phyloP scores from a whole-genome alignment of 2,329 filamentous ascomycete species.

The Cadophora gregata region DNA sequence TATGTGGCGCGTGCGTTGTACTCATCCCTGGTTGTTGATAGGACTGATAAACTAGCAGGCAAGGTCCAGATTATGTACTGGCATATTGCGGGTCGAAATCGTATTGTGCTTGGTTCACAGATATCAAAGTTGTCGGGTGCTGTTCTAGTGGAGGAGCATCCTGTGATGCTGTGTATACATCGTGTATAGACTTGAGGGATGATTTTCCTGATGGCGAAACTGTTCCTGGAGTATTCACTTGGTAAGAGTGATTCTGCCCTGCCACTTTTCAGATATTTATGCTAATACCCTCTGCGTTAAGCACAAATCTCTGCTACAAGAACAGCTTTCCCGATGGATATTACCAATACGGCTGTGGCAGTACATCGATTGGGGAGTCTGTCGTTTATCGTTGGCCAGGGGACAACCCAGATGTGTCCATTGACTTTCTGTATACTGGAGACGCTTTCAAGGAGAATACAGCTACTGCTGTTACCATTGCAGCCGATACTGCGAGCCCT shows the following conservation, averaged over 20 bases:
- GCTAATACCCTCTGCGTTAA: not conserved
- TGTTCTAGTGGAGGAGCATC: slow-evolving; percentile 22
- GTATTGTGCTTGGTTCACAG: slow-evolving; percentile 28
- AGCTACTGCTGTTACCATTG: not conserved
- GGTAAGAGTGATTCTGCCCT: not conserved
- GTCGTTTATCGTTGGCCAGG: slow-evolving; percentile 19
- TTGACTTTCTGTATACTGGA: slow-evolving; percentile 18
- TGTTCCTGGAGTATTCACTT: slow-evolving; percentile 21
- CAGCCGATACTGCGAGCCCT: not conserved
- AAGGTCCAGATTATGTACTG: slow-evolving; percentile 15
- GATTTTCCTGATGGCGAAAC: slow-evolving; percentile 7
- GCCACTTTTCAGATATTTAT: too few relatives aligned
- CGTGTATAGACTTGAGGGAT: slow-evolving; percentile 19
- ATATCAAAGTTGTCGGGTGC: slow-evolving; percentile 26
- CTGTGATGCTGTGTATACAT: slow-evolving; percentile 27
- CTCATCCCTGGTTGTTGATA: not conserved
- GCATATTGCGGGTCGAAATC: slow-evolving; percentile 20
- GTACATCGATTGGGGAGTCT: slow-evolving; percentile 16
- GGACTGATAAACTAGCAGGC: slow-evolving; percentile 17
- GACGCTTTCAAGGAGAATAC: slow-evolving; percentile 10
- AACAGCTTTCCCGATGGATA: slow-evolving; percentile 20
- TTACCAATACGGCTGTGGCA: slow-evolving; percentile 26
- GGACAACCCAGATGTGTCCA: slow-evolving; percentile 17
- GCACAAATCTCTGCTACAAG: slow-evolving; percentile 20
- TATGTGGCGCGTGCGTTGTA: slow-evolving; percentile 24